Evolutionary conservation across 768 basidiomycete species (phyloP), one percentile per base, ranked within the genome.

Genomic region (Suillus occidentalis): DNA sequence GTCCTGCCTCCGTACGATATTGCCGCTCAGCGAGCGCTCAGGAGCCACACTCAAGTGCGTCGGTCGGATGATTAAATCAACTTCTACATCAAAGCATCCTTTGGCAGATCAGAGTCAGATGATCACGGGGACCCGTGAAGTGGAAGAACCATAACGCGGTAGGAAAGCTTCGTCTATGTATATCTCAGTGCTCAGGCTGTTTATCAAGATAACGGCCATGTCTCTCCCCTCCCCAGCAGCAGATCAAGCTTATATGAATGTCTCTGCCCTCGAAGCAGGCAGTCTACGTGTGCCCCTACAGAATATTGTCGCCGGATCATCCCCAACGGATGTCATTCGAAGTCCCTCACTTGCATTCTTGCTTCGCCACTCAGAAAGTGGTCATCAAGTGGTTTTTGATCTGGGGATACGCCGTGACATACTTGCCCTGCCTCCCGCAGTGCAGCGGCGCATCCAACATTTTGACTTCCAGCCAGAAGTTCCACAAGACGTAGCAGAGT

Each of bases 231-330:
- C 71, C 4, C 82, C 84, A 2, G 39, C 67, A 7, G 58, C 69
- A 0, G 72, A 80, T 61, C 87, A 88, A 68, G 73, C 85, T 1
- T 87, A 81, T 69, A 82, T 83, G 63, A 69, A 79, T 40, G 80
- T 88, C 36, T 89, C 87, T 39, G 86, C 83, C 0, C 78, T 89
- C 45, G 84, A 86, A 66, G 82, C 80, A 0, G 87, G 87, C 6
- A 67, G 76, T 9, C 71, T 88, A 8, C 67, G 69, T 37, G 66
- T 87, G 7, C 70, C 77, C 0, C 69, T 82, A 25, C 78, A 77
- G 37, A 72, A 73, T 62, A 69, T 84, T 61, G 70, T 85, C 50
- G 77, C 78, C 34, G 78, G 74, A 42, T 73, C 78, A 1, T 66
- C 69, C 4, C 70, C 76, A 47, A 75, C 71, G 1, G 75, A 72